Percentiles rank a stretch among this genome's conserved stretches.
Conservation (phyloP, 108 stramenopile species). For the Fragilaria radians region DNA sequence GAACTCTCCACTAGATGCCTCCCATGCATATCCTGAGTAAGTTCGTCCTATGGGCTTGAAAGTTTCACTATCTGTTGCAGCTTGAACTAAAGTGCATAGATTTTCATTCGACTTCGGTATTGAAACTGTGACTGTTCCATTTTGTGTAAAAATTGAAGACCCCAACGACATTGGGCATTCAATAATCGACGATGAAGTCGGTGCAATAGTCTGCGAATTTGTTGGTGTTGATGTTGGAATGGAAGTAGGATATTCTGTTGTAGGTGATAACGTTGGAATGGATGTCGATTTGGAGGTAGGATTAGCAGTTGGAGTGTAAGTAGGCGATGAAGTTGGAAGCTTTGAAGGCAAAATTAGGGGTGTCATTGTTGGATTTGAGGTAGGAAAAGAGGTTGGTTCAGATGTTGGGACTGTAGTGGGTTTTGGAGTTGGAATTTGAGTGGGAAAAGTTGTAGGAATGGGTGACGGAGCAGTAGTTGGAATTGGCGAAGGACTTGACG, state of each 20-base stretch:
- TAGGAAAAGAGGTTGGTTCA: too few species aligned
- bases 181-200: too few species aligned
- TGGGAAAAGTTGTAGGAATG: neutral
- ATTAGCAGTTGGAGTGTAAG: too few species aligned
- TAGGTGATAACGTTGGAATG: too few species aligned
- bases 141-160: neutral
- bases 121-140: neutral
- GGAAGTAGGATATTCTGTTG: too few species aligned
- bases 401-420: neutral
- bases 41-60: constrained; percentile 11
- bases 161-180: too few species aligned
- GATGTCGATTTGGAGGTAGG: too few species aligned
- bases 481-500: neutral
- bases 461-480: neutral
- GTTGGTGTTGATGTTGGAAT: too few species aligned
- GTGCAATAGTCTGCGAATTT: too few species aligned
- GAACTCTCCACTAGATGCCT: neutral
- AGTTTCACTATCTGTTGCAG: neutral
- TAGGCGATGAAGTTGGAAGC: too few species aligned
- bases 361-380: too few species aligned
- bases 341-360: too few species aligned
- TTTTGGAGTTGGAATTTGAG: neutral
- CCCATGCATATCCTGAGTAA: constrained; percentile 16
- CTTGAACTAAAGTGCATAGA: neutral
- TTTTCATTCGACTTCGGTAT: neutral